Conservation (phyloP, 768 basidiomycete species). For the Tricholoma furcatifolium region DNA sequence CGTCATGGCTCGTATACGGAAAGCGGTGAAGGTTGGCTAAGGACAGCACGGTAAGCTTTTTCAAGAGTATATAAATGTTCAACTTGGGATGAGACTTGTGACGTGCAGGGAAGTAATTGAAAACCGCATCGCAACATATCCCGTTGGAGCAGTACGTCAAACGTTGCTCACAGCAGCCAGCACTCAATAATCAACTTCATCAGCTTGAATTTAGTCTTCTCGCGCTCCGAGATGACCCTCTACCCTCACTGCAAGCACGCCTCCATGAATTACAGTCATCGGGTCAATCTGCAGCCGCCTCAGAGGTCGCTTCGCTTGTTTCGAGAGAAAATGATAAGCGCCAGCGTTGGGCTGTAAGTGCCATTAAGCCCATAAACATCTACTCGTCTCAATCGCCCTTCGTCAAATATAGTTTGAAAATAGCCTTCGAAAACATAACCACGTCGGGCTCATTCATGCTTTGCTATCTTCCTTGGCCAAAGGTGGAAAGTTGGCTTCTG, state of each 20-base stretch:
- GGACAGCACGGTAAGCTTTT: constrained; percentile 62
- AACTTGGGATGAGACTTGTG: constrained; percentile 18
- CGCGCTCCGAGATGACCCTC: constrained; percentile 79
- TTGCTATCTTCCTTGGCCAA: constrained; percentile 74
- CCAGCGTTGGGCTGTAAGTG: constrained; percentile 78
- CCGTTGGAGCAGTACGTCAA: constrained; percentile 74
- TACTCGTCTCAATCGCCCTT: neutral
- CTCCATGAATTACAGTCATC: constrained; percentile 47
- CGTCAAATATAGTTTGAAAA: constrained; percentile 72
- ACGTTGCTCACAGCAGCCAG: neutral
- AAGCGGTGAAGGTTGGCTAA: constrained; percentile 79
- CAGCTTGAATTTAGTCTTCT: constrained; percentile 93
- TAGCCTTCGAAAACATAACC: constrained; percentile 82
- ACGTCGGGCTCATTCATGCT: constrained; percentile 77
- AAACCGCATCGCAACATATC: constrained; percentile 87
- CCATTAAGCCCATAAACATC: neutral
- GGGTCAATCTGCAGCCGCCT: constrained; percentile 41
- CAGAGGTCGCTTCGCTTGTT: constrained; percentile 55
- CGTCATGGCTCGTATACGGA: constrained; percentile 75
- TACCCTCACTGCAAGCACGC: constrained; percentile 65
- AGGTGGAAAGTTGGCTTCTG: constrained; percentile 56
- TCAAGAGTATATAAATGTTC: constrained; percentile 8
- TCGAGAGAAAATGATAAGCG: constrained; percentile 72
- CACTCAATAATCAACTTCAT: constrained; percentile 5
- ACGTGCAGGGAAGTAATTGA: constrained; percentile 77